Evolutionary conservation across 768 basidiomycete species (phyloP).

Genomic region (Cubamyces sp.): DNA sequence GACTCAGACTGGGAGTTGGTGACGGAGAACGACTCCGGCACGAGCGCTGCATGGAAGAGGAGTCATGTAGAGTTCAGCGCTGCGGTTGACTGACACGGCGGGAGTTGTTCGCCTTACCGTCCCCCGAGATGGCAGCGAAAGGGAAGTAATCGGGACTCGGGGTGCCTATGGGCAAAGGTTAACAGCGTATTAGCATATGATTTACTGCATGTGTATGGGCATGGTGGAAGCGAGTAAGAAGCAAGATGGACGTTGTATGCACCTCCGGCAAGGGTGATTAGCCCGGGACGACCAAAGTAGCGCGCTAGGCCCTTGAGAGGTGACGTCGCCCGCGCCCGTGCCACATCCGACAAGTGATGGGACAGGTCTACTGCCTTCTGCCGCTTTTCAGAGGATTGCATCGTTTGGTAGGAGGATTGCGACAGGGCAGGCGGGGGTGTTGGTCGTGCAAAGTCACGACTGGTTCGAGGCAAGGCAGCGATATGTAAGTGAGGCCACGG

Average conservation of each 20-base stretch:
- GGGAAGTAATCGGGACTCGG: conserved; percentile 75
- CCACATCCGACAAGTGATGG: conserved; percentile 67
- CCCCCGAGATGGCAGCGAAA: conserved; percentile 61
- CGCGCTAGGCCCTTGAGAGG: conserved; percentile 71
- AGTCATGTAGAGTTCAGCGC: background rate
- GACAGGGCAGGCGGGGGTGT: conserved; percentile 9
- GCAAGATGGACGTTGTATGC: conserved; percentile 22
- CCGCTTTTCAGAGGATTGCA: conserved; percentile 37
- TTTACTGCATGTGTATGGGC: background rate
- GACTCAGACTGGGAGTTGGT: conserved; percentile 29
- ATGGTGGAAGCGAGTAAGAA: background rate
- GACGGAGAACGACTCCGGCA: conserved; percentile 53
- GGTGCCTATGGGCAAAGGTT: conserved; percentile 45
- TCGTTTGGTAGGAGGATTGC: conserved; percentile 15
- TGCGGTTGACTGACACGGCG: no score
- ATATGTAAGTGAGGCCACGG: background rate
- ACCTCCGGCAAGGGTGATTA: conserved; percentile 75
- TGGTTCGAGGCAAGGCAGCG: background rate
- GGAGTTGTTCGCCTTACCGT: conserved; percentile 35
- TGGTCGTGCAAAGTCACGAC: background rate
- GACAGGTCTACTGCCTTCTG: conserved; percentile 65
- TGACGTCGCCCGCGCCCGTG: conserved; percentile 51
- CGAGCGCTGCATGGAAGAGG: conserved; percentile 37
- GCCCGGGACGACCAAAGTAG: conserved; percentile 56
- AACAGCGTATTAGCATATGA: background rate